A percentile compares a stretch with the other conserved stretches of the same genome.
phyloP scores from a whole-genome alignment of 805 yeast genomes.

The Blastobotrys robertii region DNA sequence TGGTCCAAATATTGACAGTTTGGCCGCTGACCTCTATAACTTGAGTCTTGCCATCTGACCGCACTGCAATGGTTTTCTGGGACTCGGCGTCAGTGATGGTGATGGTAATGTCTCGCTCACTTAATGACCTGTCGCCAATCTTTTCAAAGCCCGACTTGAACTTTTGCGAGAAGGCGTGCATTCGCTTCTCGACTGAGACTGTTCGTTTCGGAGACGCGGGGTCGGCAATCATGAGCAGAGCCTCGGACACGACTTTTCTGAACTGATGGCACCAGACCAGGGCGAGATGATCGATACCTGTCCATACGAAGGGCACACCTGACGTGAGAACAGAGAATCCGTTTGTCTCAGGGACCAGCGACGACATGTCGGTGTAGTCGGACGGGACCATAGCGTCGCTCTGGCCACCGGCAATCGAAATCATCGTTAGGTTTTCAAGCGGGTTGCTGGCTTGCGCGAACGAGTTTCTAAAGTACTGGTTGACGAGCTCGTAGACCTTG shows the following conservation, averaged over 20 bases:
- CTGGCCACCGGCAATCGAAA: conserved; percentile 82
- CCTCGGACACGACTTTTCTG: conserved; percentile 47
- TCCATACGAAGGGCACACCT: conserved; percentile 85
- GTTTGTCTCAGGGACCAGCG: conserved; percentile 56
- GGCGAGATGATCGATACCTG: conserved; percentile 85
- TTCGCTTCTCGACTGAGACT: conserved; percentile 41
- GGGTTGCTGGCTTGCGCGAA: conserved; percentile 32
- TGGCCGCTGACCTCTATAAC: too few relatives aligned
- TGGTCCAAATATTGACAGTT: too few relatives aligned
- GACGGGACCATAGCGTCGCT: conserved; percentile 73
- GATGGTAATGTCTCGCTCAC: too few relatives aligned
- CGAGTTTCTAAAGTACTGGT: conserved; percentile 68
- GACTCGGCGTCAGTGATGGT: too few relatives aligned
- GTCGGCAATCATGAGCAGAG: conserved; percentile 45
- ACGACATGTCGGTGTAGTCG: conserved; percentile 68
- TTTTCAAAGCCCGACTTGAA: conserved; percentile 28
- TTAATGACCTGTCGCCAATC: too few relatives aligned
- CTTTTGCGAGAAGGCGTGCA: conserved; percentile 41
- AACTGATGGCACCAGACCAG: conserved; percentile 91
- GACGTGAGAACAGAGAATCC: conserved; percentile 78
- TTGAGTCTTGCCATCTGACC: too few relatives aligned
- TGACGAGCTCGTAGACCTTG: conserved; percentile 58
- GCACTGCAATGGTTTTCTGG: too few relatives aligned
- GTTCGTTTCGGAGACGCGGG: conserved; percentile 21
- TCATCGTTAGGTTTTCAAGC: conserved; percentile 47